Conservation (phyloP, 768 basidiomycete genomes). For the Amanita muscaria region DNA sequence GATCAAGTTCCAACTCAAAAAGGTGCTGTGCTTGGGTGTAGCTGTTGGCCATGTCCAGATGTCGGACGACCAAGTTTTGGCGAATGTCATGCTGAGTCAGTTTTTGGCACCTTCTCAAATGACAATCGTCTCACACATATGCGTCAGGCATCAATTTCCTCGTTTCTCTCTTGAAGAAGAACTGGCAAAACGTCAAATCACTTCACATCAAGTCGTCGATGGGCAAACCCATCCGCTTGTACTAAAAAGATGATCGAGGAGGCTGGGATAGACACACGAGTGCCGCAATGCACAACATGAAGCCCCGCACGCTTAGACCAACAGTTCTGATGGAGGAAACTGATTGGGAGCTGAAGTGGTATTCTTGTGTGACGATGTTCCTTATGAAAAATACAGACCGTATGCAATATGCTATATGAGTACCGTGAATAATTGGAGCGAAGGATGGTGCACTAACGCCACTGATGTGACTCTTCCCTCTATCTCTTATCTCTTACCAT, state of each 20-base stretch:
- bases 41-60: slow-evolving; percentile 97
- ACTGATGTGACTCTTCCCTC: too few relatives aligned
- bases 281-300: slow-evolving; percentile 81
- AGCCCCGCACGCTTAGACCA: slow-evolving; percentile 99
- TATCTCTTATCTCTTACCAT: neutral
- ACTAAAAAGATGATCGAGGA: slow-evolving; percentile 36
- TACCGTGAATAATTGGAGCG: too few relatives aligned
- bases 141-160: slow-evolving; percentile 94
- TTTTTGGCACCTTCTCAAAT: slow-evolving; percentile 3
- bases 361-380: neutral
- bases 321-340: slow-evolving; percentile 62
- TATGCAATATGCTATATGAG: too few relatives aligned
- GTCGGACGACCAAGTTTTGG: slow-evolving; percentile 94
- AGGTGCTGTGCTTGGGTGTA: slow-evolving; percentile 97
- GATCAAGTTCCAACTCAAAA: slow-evolving; percentile 99
- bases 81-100: slow-evolving; percentile 94
- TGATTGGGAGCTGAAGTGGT: slow-evolving; percentile 86
- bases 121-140: neutral
- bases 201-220: slow-evolving; percentile 98
- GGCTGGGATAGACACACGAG: slow-evolving; percentile 12
- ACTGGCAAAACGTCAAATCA: slow-evolving; percentile 99
- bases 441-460: too few relatives aligned
- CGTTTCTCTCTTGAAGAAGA: slow-evolving; percentile 98
- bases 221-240: slow-evolving; percentile 96
- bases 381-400: too few relatives aligned